phyloP scores from a whole-genome alignment of 1,284 basidiomycete species.

The Trichosporon asahii region DNA sequence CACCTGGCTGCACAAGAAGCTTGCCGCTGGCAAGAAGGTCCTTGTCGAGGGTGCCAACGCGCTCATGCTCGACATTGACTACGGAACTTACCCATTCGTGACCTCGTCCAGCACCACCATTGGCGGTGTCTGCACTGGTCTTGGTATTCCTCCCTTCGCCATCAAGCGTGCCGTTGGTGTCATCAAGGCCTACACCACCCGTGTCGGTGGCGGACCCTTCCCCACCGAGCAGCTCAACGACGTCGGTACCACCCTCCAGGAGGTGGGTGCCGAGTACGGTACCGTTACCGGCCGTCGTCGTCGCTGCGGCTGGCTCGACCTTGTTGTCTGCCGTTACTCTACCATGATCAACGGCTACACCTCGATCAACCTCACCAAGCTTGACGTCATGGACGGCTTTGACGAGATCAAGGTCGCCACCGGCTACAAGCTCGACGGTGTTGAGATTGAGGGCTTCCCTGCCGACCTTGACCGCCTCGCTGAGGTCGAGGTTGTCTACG shows the following conservation, averaged over 20 bases:
- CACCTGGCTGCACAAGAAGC: constrained; percentile 47
- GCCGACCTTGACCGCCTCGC: constrained; percentile 82
- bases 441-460: constrained; percentile 81
- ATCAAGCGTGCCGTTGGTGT: constrained; percentile 87
- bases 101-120: constrained; percentile 90
- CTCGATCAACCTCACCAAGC: constrained; percentile 87
- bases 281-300: constrained; percentile 86
- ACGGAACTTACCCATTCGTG: constrained; percentile 96
- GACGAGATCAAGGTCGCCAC: constrained; percentile 85
- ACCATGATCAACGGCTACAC: constrained; percentile 95
- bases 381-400: constrained; percentile 85
- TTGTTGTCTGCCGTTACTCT: constrained; percentile 91
- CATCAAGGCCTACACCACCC: constrained; percentile 95
- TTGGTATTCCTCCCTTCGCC: constrained; percentile 85
- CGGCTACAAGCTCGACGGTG: constrained; percentile 73
- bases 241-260: constrained; percentile 82
- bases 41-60: constrained; percentile 98
- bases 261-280: constrained; percentile 89
- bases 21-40: constrained; percentile 70
- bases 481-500: constrained; percentile 81
- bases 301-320: constrained; percentile 95
- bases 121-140: constrained; percentile 90
- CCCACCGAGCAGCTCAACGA: constrained; percentile 91
- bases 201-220: constrained; percentile 96
- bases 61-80: constrained; percentile 96